Conservation (phyloP, 352 stramenopile genomes). For the Phytophthora brassicae region DNA sequence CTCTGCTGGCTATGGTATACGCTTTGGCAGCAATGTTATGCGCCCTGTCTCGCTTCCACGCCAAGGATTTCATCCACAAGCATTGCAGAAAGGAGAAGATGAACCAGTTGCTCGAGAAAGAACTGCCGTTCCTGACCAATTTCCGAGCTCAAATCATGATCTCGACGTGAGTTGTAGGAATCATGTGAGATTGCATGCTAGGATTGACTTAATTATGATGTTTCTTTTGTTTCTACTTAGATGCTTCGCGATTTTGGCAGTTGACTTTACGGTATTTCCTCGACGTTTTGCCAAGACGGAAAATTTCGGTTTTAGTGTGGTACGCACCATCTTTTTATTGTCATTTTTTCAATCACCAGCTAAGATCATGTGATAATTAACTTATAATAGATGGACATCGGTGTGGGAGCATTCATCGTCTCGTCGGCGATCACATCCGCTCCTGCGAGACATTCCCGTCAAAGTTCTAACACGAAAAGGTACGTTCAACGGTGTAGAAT, state of each 20-base stretch:
- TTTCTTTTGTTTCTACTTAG: conserved; percentile 25
- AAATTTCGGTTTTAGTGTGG: conserved; percentile 93
- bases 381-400: conserved; percentile 97
- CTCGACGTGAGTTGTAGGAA: conserved; percentile 56
- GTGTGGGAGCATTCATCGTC: conserved; percentile 94
- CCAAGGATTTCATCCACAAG: conserved; percentile 73
- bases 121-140: conserved; percentile 78
- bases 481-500: neutral
- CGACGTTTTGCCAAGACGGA: conserved; percentile 96
- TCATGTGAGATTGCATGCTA: neutral
- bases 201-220: neutral
- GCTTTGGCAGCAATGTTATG: conserved; percentile 51
- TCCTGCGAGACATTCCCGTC: conserved; percentile 56
- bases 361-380: too few species aligned
- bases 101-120: conserved; percentile 67
- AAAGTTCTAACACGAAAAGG: conserved; percentile 22
- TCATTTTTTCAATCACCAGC: neutral
- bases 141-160: conserved; percentile 84
- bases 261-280: conserved; percentile 98
- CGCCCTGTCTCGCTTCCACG: conserved; percentile 68
- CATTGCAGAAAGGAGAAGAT: conserved; percentile 84
- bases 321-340: conserved; percentile 24
- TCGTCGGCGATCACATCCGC: conserved; percentile 81
- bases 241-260: conserved; percentile 94
- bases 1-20: conserved; percentile 64